Evolutionary conservation across 495 filamentous ascomycete genomes (phyloP), one percentile per base, ranked within the genome.

Genomic region (Aspergillus nanangensis): DNA sequence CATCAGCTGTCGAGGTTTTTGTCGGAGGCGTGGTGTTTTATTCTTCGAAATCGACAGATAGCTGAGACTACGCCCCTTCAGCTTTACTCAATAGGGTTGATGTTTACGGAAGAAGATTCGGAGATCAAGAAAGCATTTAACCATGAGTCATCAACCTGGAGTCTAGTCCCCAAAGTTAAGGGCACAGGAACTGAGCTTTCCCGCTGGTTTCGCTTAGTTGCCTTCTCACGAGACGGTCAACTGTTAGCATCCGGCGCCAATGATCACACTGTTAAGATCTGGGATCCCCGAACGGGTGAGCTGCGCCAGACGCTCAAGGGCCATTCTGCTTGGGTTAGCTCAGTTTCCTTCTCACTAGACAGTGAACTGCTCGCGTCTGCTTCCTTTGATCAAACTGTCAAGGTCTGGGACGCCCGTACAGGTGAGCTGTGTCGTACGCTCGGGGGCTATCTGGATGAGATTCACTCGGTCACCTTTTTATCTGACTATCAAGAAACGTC

Each of bases 231-330:
- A 17, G 14, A 36, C 33, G 15, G 33, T 36, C 33, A 15, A 15
- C 14, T 36, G 14, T 24, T 43, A 19, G 27, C 27, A n/a, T 43
- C 27, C 9, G 25, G 15, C 27, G 19, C 17, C 7, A 2, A 21
- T 33, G 27, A 61, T 38, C 45, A 53, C 0, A 70, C 63, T n/a
- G 44, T 66, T 4, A 55, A 60, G 51, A 49, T 71, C 45, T 75
- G 70, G 68, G 55, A 66, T 48, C 14, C 48, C 33, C 33, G 33
- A 8, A 31, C 27, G 13, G 27, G 27, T 13, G 27, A 40, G n/a
- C 36, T 38, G 36, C 14, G 36, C 36, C 9, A 38, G 36, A 38
- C 36, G 15, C 17, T 38, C 36, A 19, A 38, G 36, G 36, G 36
- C 18, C 36, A 38, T 38, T 38, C 36, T 5, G 13, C 18, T 38